Conservation (phyloP, 1,284 basidiomycete species). For the Amylostereum chailletii region DNA sequence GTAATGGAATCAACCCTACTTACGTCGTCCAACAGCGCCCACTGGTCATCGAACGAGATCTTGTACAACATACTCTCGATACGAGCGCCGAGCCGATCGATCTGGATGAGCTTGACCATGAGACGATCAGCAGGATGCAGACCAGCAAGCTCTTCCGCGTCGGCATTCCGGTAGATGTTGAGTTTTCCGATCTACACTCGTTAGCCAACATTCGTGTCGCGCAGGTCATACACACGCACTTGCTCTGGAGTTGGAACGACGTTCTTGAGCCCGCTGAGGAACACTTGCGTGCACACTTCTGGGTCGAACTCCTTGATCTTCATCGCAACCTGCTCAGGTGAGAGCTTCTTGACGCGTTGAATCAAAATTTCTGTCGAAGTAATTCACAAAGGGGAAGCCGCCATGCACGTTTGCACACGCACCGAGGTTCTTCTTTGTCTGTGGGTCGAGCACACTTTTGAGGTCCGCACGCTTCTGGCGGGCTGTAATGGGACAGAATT, state of each 20-base stretch:
- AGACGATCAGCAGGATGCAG: constrained; percentile 93
- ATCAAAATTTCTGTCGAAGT: constrained; percentile 72
- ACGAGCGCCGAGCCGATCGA: constrained; percentile 85
- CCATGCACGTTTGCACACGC: constrained; percentile 20
- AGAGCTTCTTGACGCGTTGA: constrained; percentile 72
- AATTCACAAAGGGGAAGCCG: not conserved
- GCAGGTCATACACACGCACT: constrained; percentile 28
- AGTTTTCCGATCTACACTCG: constrained; percentile 72
- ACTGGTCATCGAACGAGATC: constrained; percentile 77
- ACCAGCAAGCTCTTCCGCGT: constrained; percentile 79
- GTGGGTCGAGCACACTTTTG: constrained; percentile 83
- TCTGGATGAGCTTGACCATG: constrained; percentile 95
- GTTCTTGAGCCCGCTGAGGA: constrained; percentile 80
- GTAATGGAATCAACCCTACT: constrained; percentile 10
- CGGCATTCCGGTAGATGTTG: constrained; percentile 83
- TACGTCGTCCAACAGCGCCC: constrained; percentile 66
- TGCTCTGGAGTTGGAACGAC: constrained; percentile 87
- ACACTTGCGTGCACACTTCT: constrained; percentile 78
- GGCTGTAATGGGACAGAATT: constrained; percentile 29
- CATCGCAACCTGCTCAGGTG: constrained; percentile 78
- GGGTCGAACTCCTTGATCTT: constrained; percentile 82
- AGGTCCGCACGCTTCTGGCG: constrained; percentile 79
- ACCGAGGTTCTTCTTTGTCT: constrained; percentile 89
- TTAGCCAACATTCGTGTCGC: no score
- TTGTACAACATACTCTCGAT: constrained; percentile 94